Conservation (phyloP, 2,329 filamentous ascomycete genomes). For the Cladophialophora psammophila region DNA sequence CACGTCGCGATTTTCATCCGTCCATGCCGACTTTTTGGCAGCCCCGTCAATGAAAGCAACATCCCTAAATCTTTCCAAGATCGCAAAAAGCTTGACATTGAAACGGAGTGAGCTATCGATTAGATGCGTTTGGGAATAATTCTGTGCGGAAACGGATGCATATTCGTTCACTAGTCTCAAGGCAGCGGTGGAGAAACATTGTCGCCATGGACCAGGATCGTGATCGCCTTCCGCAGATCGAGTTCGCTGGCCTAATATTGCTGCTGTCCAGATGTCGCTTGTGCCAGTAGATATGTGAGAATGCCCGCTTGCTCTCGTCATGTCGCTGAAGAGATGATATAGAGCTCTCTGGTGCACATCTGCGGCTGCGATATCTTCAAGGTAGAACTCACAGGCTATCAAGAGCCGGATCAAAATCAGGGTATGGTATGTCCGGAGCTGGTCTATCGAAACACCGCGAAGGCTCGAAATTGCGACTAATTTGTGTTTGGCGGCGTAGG, state of each 20-base stretch:
- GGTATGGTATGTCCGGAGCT: neutral
- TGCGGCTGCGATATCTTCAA: neutral
- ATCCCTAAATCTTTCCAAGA: neutral
- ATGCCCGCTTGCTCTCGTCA: neutral
- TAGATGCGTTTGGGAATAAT: neutral
- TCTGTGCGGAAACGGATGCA: neutral
- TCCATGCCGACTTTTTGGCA: neutral
- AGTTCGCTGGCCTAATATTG: neutral
- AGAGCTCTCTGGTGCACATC: neutral
- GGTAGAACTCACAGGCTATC: neutral
- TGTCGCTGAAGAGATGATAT: neutral
- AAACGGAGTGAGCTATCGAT: neutral
- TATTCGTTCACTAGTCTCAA: neutral
- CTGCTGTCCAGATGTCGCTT: constrained; percentile 6
- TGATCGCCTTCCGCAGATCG: neutral
- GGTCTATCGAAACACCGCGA: neutral
- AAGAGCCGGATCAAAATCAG: neutral
- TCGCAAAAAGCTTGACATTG: neutral
- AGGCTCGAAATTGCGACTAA: constrained; percentile 3
- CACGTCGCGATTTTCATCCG: neutral
- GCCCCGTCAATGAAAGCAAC: neutral
- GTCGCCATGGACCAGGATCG: neutral
- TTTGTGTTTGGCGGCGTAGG: constrained; percentile 4
- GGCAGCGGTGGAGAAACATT: neutral
- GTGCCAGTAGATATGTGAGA: neutral